phyloP scores from a whole-genome alignment of 2,329 filamentous ascomycete species.

The Zymoseptoria ardabiliae region DNA sequence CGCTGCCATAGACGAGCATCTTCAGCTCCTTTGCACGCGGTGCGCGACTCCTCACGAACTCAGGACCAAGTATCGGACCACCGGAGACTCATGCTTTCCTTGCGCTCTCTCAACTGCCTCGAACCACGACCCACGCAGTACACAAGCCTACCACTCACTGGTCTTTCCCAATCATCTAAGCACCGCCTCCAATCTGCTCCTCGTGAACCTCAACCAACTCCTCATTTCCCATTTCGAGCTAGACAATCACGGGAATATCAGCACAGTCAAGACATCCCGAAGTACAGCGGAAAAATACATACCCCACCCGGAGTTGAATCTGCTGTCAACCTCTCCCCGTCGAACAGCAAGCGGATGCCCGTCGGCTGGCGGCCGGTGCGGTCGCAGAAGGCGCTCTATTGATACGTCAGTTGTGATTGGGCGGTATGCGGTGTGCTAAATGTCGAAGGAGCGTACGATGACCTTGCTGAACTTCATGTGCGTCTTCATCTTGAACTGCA shows the following conservation, averaged over 20 bases:
- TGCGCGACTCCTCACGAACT: too few species aligned
- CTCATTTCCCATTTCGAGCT: conserved; percentile 19
- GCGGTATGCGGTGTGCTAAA: neutral
- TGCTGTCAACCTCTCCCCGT: conserved; percentile 16
- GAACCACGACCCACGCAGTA: neutral
- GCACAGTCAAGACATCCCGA: neutral
- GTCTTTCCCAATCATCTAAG: neutral
- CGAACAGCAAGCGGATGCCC: conserved; percentile 18
- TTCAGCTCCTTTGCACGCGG: too few species aligned
- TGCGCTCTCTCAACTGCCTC: too few species aligned
- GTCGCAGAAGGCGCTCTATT: conserved; percentile 11
- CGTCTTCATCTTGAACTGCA: conserved; percentile 21
- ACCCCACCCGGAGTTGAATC: conserved; percentile 16
- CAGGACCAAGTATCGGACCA: too few species aligned
- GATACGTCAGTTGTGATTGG: neutral
- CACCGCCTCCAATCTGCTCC: conserved; percentile 18
- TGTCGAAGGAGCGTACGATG: neutral
- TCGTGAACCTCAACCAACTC: conserved; percentile 19
- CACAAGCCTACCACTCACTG: neutral
- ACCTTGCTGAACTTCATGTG: conserved; percentile 19
- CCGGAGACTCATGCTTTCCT: too few species aligned
- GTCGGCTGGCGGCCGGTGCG: conserved; percentile 7
- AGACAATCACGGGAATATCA: neutral
- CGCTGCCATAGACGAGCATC: too few species aligned
- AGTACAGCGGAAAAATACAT: conserved; percentile 1